Evolutionary conservation across 192 early-diverging fungal species (phyloP).

Genomic region (Rhizophlyctis rosea): DNA sequence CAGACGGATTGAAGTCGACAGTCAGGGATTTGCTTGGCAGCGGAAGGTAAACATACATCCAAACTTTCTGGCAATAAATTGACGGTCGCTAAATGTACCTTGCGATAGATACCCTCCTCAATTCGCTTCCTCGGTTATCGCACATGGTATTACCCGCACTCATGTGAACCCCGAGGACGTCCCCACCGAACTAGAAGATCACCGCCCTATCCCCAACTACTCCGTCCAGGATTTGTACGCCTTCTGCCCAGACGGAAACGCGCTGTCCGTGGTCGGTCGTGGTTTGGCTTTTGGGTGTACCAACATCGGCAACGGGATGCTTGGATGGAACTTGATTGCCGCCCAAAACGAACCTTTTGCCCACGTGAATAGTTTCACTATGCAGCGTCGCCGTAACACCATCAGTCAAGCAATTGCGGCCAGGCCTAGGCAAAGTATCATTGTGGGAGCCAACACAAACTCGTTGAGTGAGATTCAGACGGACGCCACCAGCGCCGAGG

Average conservation of each 20-base stretch:
- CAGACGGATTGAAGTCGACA: slow-evolving; percentile 47
- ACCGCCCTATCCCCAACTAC: slow-evolving; percentile 31
- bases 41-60: too few species aligned
- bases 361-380: slow-evolving; percentile 26
- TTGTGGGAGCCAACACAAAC: not conserved
- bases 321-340: slow-evolving; percentile 49
- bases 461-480: slow-evolving; percentile 9
- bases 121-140: slow-evolving; percentile 35
- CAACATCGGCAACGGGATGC: slow-evolving; percentile 50
- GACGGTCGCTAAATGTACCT: too few species aligned
- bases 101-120: slow-evolving; percentile 28
- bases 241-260: slow-evolving; percentile 41
- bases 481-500: slow-evolving; percentile 30
- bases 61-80: too few species aligned
- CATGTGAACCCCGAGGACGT: slow-evolving; percentile 33
- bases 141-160: slow-evolving; percentile 40
- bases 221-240: slow-evolving; percentile 26
- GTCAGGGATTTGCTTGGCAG: slow-evolving; percentile 40
- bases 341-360: slow-evolving; percentile 36
- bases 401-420: slow-evolving; percentile 30
- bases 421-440: slow-evolving; percentile 15
- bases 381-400: slow-evolving; percentile 17
- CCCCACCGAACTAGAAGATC: slow-evolving; percentile 24
- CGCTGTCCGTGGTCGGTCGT: slow-evolving; percentile 32
- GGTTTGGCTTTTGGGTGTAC: slow-evolving; percentile 43